Evolutionary conservation across 768 basidiomycete species (phyloP), one percentile per base, ranked within the genome.

Genomic region (Boletellus emodensis): DNA sequence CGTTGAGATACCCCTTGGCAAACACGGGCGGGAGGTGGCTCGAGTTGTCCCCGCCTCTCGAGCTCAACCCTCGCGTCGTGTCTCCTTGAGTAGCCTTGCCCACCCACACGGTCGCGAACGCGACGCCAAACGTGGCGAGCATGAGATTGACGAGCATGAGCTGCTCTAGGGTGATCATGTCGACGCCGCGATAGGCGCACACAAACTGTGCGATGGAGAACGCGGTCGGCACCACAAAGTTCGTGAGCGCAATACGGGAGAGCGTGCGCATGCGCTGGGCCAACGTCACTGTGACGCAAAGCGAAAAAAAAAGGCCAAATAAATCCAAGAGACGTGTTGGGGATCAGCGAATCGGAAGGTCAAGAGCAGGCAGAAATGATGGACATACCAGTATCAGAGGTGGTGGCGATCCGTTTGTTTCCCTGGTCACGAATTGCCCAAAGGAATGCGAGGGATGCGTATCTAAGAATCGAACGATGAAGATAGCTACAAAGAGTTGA

Each of bases 161-260:
- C 9, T 45, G 39, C 14, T 40, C 41, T 33, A 57, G 20, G 37
- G 39, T 0, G 3, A 24, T 3, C 13, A 20, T n/a, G n/a, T 38
- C 4, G 11, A 36, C 26, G 9, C 24, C 22, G 14, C 24, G 46
- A 28, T 57, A 58, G 33, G 38, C 17, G 2, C 40, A 42, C 18
- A 57, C 26, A 17, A 57, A 48, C 39, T 53, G 56, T 5, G n/a
- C 47, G 13, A 58, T 46, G 6, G 57, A 58, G 20, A 59, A 46
- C 18, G 46, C 12, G 12, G 51, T 44, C 1, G 67, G 67, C 15
- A 65, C 46, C 18, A 61, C 36, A 40, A 68, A 68, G 40, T 66
- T 66, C 7, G 62, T 59, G 39, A 60, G 59, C 3, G 65, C 61
- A 4, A 68, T 47, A 32, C 51, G 58, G 46, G 45, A 61, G 14